Base-by-base conservation (phyloP, 2,329 filamentous ascomycete species). In the Capronia coronata region DNA sequence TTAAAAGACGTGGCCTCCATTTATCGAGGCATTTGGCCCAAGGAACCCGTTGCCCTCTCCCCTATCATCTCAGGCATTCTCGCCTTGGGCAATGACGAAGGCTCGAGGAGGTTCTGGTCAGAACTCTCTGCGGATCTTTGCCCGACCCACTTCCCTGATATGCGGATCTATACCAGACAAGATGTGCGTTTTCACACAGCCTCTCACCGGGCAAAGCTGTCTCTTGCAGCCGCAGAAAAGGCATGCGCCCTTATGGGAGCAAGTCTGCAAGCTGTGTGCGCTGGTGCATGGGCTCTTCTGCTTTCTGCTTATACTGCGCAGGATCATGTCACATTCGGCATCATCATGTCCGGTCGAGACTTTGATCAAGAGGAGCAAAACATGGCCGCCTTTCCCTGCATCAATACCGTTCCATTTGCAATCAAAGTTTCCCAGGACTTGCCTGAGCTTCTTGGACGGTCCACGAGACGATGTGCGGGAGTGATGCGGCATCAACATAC, bases 251-350 rank as follows among this genome's bases (percentile, higher is more conserved):
- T 67, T 1, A 66, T 73, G 0, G 80, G 81, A n/a, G 73, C 84
- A n/a, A 87, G 87, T 0, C 65, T 94, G 10, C 88, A 94, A 65
- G 82, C 84, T 2, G 76, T 80, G 1, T 77, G 87, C 0, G 85
- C 94, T 64, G 83, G 82, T 2, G 79, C 86, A 1, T 96, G 90
- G 90, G 76, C 84, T 2, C 75, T 81, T 6, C 62, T 96, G 0
- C 72, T 96, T 0, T 75, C 85, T 0, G 78, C 82, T 0, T 95
- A 95, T 60, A 75, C 83, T 11, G 89, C 88, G 1, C 88, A 95
- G 62, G 62, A 70, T 2, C 75, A 75, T 4, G 82, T 93, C 0
- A 83, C 83, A 0, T 94, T 93, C 63, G 91, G 90, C 0, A 75
- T 86, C 11, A 86, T 90, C 0, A 72, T 95, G 6, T 90, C 90